A percentile compares a stretch with the other conserved stretches of the same genome.
Conservation (phyloP, 768 basidiomycete genomes). For the Cystobasidium onofrii region DNA sequence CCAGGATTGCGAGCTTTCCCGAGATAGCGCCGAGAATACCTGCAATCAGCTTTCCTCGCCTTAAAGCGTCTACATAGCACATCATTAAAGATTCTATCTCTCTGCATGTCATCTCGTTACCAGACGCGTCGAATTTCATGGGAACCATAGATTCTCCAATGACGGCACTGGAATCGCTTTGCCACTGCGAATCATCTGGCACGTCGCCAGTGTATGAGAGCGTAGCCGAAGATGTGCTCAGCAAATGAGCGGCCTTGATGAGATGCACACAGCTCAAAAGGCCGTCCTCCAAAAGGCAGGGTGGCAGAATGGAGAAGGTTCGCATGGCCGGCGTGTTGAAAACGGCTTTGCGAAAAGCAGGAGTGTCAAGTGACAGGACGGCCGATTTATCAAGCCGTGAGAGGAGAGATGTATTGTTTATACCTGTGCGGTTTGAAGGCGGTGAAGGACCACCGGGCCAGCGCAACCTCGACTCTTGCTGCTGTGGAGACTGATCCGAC, state of each 20-base stretch:
- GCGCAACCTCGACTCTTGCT: not conserved
- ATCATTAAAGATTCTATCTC: conserved; percentile 16
- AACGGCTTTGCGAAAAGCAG: conserved; percentile 10
- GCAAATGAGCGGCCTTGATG: conserved; percentile 15
- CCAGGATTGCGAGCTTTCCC: conserved; percentile 1
- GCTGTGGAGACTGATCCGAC: not conserved
- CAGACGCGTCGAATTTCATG: not conserved
- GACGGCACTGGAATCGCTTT: not conserved
- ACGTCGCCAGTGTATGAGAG: not conserved
- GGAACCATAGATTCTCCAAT: conserved; percentile 20
- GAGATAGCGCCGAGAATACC: conserved; percentile 19
- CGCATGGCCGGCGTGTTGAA: conserved; percentile 9
- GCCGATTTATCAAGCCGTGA: conserved; percentile 6
- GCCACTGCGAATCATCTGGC: conserved; percentile 19
- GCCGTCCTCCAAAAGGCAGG: not conserved
- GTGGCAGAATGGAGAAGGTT: not conserved
- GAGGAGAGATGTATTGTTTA: not conserved
- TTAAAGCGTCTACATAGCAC: conserved; percentile 20
- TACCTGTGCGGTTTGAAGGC: not conserved
- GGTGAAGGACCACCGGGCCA: not conserved
- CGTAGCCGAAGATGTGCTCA: not conserved
- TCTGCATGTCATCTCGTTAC: not conserved
- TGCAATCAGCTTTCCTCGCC: not conserved
- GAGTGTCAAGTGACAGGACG: not conserved
- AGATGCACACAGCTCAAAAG: not conserved